Conservation (phyloP, 2,329 filamentous ascomycete species). For the Myriosclerotinia curreyana region DNA sequence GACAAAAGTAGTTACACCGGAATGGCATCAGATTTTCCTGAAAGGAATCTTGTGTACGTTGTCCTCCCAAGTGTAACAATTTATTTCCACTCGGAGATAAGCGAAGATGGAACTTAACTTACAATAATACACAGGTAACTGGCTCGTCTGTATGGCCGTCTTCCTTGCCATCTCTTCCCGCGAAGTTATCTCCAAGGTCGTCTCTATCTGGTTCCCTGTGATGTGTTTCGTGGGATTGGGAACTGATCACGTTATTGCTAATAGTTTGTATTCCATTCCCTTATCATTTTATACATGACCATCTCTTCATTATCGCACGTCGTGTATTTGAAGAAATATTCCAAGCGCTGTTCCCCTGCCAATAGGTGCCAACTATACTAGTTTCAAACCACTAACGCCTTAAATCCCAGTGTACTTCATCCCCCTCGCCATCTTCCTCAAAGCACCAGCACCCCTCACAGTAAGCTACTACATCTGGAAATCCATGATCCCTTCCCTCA, state of each 20-base stretch:
- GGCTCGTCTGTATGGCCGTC: constrained; percentile 55
- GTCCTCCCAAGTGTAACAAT: neutral
- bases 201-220: constrained; percentile 55
- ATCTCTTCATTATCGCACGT: neutral
- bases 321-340: neutral
- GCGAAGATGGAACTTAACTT: neutral
- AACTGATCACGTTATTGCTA: constrained; percentile 56
- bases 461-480: constrained; percentile 57
- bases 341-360: constrained; percentile 18
- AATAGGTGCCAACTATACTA: neutral
- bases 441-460: constrained; percentile 43
- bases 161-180: constrained; percentile 49
- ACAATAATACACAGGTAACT: constrained; percentile 42
- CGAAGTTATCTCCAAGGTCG: constrained; percentile 52
- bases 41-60: constrained; percentile 49
- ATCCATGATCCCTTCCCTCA: constrained; percentile 50
- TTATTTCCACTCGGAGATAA: neutral
- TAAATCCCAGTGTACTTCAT: constrained; percentile 45
- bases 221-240: constrained; percentile 53
- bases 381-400: constrained; percentile 5
- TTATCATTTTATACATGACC: neutral
- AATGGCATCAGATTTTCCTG: constrained; percentile 53
- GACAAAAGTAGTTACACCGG: constrained; percentile 48
- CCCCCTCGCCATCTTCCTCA: constrained; percentile 50
- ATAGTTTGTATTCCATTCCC: constrained; percentile 38